Evolutionary conservation across 1,139 yeast species (phyloP).

Genomic region (Debaryomyces singareniensis): DNA sequence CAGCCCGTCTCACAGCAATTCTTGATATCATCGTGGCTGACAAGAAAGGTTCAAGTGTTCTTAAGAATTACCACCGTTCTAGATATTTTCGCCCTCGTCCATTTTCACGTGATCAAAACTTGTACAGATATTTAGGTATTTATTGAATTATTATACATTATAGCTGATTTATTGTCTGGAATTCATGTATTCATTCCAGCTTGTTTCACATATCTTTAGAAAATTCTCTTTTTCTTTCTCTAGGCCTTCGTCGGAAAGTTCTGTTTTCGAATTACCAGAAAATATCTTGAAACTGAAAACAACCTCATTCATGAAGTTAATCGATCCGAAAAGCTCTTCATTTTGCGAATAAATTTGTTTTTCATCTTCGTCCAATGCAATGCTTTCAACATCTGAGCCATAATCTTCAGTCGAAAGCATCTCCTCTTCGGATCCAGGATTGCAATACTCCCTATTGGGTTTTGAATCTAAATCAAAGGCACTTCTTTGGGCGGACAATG

Average conservation of each 20-base stretch:
- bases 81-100: too few relatives aligned
- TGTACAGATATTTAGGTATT: too few relatives aligned
- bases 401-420: constrained; percentile 23
- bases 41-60: too few relatives aligned
- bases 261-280: constrained; percentile 7
- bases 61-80: too few relatives aligned
- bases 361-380: constrained; percentile 14
- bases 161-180: constrained; percentile 1
- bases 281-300: constrained; percentile 38
- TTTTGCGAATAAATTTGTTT: not conserved
- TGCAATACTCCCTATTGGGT: constrained; percentile 1
- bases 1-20: too few relatives aligned
- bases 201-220: constrained; percentile 45
- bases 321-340: constrained; percentile 20
- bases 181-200: constrained; percentile 45
- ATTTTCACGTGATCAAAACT: too few relatives aligned
- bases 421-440: constrained; percentile 4
- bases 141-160: too few relatives aligned
- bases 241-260: constrained; percentile 7
- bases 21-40: too few relatives aligned
- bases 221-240: constrained; percentile 39
- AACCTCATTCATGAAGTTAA: constrained; percentile 38
- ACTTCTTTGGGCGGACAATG: constrained; percentile 47
- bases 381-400: constrained; percentile 18
- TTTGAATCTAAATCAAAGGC: constrained; percentile 21